Conservation (phyloP, 1,284 basidiomycete species). For the Cronartium quercuum region DNA sequence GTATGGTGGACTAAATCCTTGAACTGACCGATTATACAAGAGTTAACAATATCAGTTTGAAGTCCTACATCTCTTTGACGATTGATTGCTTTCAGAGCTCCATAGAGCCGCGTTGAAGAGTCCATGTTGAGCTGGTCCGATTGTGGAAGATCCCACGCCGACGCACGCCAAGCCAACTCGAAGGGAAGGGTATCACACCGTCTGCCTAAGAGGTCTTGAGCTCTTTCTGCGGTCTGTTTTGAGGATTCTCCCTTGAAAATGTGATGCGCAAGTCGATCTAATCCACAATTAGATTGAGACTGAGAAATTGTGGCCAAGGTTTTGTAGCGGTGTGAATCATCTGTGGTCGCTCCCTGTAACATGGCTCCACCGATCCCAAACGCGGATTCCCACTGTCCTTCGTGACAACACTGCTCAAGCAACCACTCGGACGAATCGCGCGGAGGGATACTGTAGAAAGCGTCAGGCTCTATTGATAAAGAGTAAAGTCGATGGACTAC, state of each 20-base stretch:
- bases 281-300: conserved; percentile 79
- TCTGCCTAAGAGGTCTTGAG: conserved; percentile 76
- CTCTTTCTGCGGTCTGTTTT: conserved; percentile 59
- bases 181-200: conserved; percentile 63
- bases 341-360: conserved; percentile 56
- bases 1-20: conserved; percentile 61
- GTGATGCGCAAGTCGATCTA: conserved; percentile 61
- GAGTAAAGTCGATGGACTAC: conserved; percentile 85
- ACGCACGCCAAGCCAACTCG: conserved; percentile 47
- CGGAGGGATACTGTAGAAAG: conserved; percentile 83
- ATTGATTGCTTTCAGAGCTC: conserved; percentile 68
- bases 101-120: conserved; percentile 64
- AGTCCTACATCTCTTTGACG: conserved; percentile 60
- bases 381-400: conserved; percentile 82
- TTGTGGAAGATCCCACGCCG: conserved; percentile 42
- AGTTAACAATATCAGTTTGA: conserved; percentile 55
- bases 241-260: conserved; percentile 43
- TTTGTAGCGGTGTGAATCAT: conserved; percentile 44
- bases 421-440: conserved; percentile 72
- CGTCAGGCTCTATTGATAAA: conserved; percentile 93
- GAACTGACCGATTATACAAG: conserved; percentile 60
- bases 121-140: conserved; percentile 45
- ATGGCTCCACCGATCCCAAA: conserved; percentile 82
- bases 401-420: conserved; percentile 79
- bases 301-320: conserved; percentile 59